These are phyloP conservation scores for Fusarium marasasianum DNA, from an alignment of 2,329 filamentous ascomycete genomes.

Conservation along the genomic window DNA sequence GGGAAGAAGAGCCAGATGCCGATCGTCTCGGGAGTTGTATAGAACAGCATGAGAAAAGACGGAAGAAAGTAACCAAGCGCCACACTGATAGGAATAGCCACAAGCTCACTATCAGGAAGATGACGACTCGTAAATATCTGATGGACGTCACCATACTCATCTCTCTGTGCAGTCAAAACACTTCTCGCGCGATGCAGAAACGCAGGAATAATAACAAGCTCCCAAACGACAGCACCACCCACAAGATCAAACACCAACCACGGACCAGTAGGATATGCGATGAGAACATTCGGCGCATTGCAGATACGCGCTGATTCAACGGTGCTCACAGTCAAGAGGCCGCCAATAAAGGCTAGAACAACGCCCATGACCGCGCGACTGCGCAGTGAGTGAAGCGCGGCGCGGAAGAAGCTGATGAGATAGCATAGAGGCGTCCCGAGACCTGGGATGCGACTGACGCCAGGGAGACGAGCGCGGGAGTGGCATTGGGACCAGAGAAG, in stretches of 20 bases:
- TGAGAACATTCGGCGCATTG: conserved; percentile 48
- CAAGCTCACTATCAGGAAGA: conserved; percentile 61
- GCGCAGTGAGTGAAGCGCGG: conserved; percentile 54
- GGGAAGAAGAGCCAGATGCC: conserved; percentile 63
- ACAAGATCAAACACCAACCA: conserved; percentile 61
- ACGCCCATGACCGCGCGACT: conserved; percentile 53
- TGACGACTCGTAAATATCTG: conserved; percentile 45
- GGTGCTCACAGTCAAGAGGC: conserved; percentile 59
- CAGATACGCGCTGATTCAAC: conserved; percentile 60
- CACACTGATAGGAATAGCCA: conserved; percentile 63
- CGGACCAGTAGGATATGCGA: conserved; percentile 51
- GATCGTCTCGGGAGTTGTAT: conserved; percentile 50
- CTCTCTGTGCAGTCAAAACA: conserved; percentile 42
- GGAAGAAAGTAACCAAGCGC: conserved; percentile 59
- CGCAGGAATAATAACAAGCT: conserved; percentile 60
- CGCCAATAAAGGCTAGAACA: conserved; percentile 56
- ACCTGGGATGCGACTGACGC: conserved; percentile 55
- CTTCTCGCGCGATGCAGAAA: conserved; percentile 56
- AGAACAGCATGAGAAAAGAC: conserved; percentile 57
- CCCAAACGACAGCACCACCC: conserved; percentile 62
- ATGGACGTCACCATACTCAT: conserved; percentile 19
- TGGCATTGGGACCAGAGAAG: conserved; percentile 65
- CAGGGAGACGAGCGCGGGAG: conserved; percentile 56
- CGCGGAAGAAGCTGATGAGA: conserved; percentile 60
- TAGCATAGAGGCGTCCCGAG: conserved; percentile 60